Evolutionary conservation across 2,329 filamentous ascomycete species (phyloP).

Genomic region (Monosporascus sp.): DNA sequence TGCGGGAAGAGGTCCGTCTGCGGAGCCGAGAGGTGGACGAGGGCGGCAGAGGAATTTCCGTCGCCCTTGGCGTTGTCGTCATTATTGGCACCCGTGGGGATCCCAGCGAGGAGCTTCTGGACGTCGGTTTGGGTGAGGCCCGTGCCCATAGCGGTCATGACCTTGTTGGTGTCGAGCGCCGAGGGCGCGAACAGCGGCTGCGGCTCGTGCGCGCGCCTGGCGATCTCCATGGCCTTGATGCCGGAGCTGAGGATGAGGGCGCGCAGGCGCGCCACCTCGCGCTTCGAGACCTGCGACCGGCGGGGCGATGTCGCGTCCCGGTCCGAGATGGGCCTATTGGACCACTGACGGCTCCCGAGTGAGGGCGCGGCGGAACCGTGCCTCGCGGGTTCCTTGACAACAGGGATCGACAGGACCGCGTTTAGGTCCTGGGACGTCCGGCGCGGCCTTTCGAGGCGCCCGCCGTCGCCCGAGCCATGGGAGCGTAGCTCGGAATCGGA

Average conservation of each 20-base stretch:
- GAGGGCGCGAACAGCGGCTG: slow-evolving; percentile 29
- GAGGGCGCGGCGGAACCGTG: slow-evolving; percentile 5
- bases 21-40: slow-evolving; percentile 29
- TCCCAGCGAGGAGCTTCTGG: background rate
- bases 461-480: slow-evolving; percentile 16
- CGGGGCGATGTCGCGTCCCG: slow-evolving; percentile 31
- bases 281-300: slow-evolving; percentile 48
- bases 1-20: slow-evolving; percentile 44
- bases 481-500: slow-evolving; percentile 35
- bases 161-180: slow-evolving; percentile 1
- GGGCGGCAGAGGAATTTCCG: slow-evolving; percentile 10
- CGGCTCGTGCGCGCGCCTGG: slow-evolving; percentile 53
- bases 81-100: too few relatives aligned
- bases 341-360: slow-evolving; percentile 38
- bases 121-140: background rate
- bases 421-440: slow-evolving; percentile 32
- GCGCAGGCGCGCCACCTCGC: slow-evolving; percentile 75
- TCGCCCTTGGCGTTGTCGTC: background rate
- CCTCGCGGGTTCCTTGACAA: background rate
- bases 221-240: slow-evolving; percentile 83
- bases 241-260: slow-evolving; percentile 76
- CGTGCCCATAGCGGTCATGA: background rate
- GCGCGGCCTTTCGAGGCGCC: slow-evolving; percentile 21
- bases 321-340: slow-evolving; percentile 50
- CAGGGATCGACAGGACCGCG: slow-evolving; percentile 24